A percentile compares a stretch with the other conserved stretches of the same genome.
Evolutionary conservation across 1,139 yeast genomes (phyloP).

Genomic region (Sugiyamaella japonica): DNA sequence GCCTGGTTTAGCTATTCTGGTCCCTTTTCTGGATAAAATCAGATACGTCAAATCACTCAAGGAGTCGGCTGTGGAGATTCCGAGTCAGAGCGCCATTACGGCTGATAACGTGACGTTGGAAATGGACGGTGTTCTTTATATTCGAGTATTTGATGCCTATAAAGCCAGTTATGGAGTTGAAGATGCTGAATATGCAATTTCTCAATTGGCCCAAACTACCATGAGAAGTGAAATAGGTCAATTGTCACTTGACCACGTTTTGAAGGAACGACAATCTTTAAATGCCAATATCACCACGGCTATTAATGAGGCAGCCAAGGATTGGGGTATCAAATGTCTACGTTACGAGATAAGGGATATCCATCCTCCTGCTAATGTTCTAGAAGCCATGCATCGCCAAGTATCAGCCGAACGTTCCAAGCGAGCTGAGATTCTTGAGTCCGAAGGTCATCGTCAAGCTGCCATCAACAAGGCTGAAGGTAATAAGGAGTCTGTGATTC

Average conservation of each 20-base stretch:
- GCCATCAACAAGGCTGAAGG: slow-evolving; percentile 84
- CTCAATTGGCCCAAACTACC: slow-evolving; percentile 86
- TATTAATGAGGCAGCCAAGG: slow-evolving; percentile 79
- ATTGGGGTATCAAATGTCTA: slow-evolving; percentile 84
- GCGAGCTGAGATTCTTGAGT: slow-evolving; percentile 81
- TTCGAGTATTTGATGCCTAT: slow-evolving; percentile 76
- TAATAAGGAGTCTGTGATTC: slow-evolving; percentile 64
- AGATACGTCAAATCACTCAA: slow-evolving; percentile 80
- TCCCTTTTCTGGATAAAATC: slow-evolving; percentile 73
- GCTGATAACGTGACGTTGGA: slow-evolving; percentile 83
- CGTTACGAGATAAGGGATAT: slow-evolving; percentile 87
- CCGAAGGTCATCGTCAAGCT: slow-evolving; percentile 79
- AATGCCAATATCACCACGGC: slow-evolving; percentile 74
- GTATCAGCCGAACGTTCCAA: slow-evolving; percentile 85
- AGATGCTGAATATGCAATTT: slow-evolving; percentile 81
- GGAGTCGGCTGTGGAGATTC: slow-evolving; percentile 81
- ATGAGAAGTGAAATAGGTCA: slow-evolving; percentile 90
- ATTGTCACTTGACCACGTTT: slow-evolving; percentile 71
- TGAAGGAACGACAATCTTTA: slow-evolving; percentile 70
- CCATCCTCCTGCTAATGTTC: slow-evolving; percentile 83
- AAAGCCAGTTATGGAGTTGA: slow-evolving; percentile 89
- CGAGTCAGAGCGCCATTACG: slow-evolving; percentile 81
- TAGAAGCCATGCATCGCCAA: slow-evolving; percentile 89
- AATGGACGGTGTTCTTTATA: slow-evolving; percentile 79
- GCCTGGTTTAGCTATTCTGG: slow-evolving; percentile 74